A percentile compares a stretch with the other conserved stretches of the same genome.
These are phyloP conservation scores for Hirschioporus abietinus DNA, from an alignment of 768 basidiomycete genomes.

Conservation along the genomic window DNA sequence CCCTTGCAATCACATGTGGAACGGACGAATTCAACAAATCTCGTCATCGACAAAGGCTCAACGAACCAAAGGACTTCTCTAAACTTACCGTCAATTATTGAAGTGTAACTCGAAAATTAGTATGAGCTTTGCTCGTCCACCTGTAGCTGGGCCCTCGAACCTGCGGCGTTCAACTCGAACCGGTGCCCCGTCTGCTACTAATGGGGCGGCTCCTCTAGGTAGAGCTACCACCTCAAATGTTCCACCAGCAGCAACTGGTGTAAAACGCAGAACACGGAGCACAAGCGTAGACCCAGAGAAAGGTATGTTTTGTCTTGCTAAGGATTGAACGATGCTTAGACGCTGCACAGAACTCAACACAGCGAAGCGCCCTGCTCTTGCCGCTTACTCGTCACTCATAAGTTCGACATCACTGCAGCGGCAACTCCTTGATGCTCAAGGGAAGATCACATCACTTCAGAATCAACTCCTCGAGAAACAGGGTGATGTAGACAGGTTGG, in stretches of 20 bases:
- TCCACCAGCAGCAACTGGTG: not conserved
- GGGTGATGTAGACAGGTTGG: conserved; percentile 54
- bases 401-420: conserved; percentile 59
- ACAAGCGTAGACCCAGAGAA: not conserved
- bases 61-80: too few species aligned
- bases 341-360: not conserved
- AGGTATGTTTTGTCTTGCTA: not conserved
- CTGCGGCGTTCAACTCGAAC: not conserved
- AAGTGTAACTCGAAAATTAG: not conserved
- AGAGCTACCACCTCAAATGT: not conserved
- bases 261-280: not conserved
- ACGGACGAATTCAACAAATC: too few species aligned
- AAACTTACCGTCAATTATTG: too few species aligned
- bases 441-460: conserved; percentile 60
- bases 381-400: conserved; percentile 57
- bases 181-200: not conserved
- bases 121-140: not conserved
- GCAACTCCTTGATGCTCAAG: conserved; percentile 57
- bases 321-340: not conserved
- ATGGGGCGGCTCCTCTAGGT: not conserved
- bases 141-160: not conserved
- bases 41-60: too few species aligned
- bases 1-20: too few species aligned
- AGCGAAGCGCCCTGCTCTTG: conserved; percentile 61
- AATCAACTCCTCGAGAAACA: conserved; percentile 65